Conservation (phyloP, 1,139 yeast species). For the Yamadazyma dushanensis region DNA sequence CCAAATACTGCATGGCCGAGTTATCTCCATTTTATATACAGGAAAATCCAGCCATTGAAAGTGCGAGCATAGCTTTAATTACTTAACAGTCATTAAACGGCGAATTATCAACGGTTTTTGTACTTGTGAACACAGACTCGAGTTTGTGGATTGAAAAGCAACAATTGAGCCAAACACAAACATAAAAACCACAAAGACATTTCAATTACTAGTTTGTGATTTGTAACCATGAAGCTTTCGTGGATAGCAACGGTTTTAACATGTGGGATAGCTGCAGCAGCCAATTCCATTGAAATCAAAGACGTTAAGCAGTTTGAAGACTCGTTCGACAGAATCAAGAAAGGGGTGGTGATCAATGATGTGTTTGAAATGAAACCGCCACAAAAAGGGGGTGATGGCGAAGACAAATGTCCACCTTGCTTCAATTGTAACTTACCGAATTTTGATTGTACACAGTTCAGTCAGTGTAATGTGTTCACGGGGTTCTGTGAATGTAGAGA, state of each 20-base stretch:
- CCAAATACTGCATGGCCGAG: no score
- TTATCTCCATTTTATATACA: background rate
- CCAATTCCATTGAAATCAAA: constrained; percentile 10
- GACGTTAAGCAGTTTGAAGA: constrained; percentile 16
- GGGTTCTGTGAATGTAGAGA: constrained; percentile 91
- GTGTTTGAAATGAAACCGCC: constrained; percentile 23
- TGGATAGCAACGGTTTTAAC: background rate
- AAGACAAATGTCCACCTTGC: constrained; percentile 75
- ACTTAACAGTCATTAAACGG: no score
- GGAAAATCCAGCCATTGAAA: background rate
- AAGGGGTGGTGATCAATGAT: constrained; percentile 26
- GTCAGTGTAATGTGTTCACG: constrained; percentile 78
- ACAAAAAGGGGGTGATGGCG: constrained; percentile 12
- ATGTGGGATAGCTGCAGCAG: background rate
- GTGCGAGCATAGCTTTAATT: background rate
- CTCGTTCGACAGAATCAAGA: constrained; percentile 27
- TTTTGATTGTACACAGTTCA: constrained; percentile 87
- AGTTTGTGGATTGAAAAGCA: no score
- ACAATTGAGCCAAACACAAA: no score
- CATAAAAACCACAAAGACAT: no score
- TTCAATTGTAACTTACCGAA: constrained; percentile 94
- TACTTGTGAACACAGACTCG: no score
- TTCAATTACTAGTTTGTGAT: no score
- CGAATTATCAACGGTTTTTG: no score
- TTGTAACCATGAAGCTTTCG: no score